phyloP scores from a whole-genome alignment of 768 basidiomycete genomes.

The Boletus speciosus region DNA sequence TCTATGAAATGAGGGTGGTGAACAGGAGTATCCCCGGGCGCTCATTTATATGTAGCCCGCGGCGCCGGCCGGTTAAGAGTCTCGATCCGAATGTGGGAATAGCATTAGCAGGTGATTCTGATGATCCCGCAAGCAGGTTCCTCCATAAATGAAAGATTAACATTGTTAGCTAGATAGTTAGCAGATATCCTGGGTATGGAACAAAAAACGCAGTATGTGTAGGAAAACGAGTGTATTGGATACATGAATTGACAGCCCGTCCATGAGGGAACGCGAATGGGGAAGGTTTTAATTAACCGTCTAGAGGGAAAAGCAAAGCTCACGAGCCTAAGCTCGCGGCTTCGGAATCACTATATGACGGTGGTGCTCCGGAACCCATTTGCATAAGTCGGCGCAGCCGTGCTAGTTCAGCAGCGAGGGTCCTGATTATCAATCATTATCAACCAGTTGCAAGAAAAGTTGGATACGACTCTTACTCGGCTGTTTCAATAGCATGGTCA shows the following conservation, averaged over 20 bases:
- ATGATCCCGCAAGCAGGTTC: not conserved
- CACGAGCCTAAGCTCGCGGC: conserved; percentile 14
- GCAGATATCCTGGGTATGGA: conserved; percentile 25
- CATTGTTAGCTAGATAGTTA: conserved; percentile 9
- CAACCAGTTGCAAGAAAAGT: not conserved
- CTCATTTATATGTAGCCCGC: conserved; percentile 8
- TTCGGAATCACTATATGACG: conserved; percentile 11
- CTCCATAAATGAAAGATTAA: conserved; percentile 1
- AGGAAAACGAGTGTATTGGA: conserved; percentile 28
- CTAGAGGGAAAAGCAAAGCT: not conserved
- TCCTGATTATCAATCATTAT: conserved; percentile 34
- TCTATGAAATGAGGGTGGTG: not conserved
- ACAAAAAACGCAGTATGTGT: conserved; percentile 23
- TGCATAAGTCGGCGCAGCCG: conserved; percentile 74
- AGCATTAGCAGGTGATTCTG: not conserved
- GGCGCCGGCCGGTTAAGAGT: not conserved
- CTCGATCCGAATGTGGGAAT: not conserved
- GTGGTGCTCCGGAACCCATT: conserved; percentile 38
- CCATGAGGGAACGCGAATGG: conserved; percentile 13
- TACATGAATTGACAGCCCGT: conserved; percentile 32
- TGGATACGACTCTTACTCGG: conserved; percentile 44
- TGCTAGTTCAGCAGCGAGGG: conserved; percentile 59
- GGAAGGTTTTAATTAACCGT: not conserved
- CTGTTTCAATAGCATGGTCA: conserved; percentile 56
- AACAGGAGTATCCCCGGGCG: not conserved